Percentiles rank a stretch among this genome's conserved stretches.
Conservation (phyloP, 164 flowering plant genomes). For the Chimonanthus salicifolius region DNA sequence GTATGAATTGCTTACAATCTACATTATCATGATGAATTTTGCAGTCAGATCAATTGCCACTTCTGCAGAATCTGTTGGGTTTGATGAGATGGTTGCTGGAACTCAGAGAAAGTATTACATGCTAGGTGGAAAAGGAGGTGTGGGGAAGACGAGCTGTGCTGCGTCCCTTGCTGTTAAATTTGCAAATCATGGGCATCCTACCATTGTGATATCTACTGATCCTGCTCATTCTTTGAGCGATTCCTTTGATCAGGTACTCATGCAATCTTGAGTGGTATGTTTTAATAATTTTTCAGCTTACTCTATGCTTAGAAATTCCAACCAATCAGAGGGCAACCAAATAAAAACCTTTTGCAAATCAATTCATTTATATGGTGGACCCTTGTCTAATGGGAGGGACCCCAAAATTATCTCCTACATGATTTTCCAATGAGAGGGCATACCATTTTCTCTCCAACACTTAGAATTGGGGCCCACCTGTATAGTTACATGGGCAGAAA, state of each 20-base stretch:
- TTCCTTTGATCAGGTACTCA: constrained; percentile 81
- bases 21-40: neutral
- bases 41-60: constrained; percentile 75
- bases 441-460: no score
- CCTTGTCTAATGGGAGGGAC: no score
- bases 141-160: constrained; percentile 96
- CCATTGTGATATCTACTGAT: constrained; percentile 92
- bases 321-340: no score
- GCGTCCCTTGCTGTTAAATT: constrained; percentile 94
- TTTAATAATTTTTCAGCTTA: neutral
- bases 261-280: neutral
- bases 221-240: constrained; percentile 99
- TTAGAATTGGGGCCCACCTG: neutral
- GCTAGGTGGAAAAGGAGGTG: constrained; percentile 98
- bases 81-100: constrained; percentile 72
- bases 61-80: constrained; percentile 61
- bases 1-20: neutral
- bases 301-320: neutral
- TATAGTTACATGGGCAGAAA: no score
- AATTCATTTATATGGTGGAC: no score
- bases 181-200: constrained; percentile 85
- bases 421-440: no score
- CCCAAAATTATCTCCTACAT: no score
- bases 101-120: constrained; percentile 73
- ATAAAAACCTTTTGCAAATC: no score